A percentile compares a stretch with the other conserved stretches of the same genome.
Evolutionary conservation across 2,329 filamentous ascomycete species (phyloP).

Genomic region (Diaporthe ampelina): DNA sequence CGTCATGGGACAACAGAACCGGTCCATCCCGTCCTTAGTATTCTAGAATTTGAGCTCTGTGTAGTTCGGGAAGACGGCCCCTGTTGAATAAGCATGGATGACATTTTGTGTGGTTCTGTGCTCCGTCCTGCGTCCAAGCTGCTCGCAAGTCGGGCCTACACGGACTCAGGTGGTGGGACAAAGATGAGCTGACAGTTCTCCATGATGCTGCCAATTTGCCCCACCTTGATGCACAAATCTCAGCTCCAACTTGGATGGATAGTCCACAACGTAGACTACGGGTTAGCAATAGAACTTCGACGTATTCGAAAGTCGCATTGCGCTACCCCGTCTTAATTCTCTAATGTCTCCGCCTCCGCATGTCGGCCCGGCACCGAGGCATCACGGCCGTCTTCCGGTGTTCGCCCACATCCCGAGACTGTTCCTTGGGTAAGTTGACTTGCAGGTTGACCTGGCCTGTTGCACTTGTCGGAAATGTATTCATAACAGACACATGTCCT

Average conservation of each 20-base stretch:
- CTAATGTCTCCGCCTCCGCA: conserved; percentile 13
- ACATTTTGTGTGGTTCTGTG: neutral
- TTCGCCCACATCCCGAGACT: conserved; percentile 10
- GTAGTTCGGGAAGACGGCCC: neutral
- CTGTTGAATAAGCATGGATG: no score
- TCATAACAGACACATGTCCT: neutral
- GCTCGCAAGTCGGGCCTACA: neutral
- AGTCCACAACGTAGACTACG: neutral
- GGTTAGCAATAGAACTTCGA: neutral
- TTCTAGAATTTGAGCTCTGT: neutral
- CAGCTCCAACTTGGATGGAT: neutral
- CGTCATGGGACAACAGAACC: neutral
- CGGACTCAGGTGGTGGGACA: neutral
- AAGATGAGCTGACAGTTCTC: neutral
- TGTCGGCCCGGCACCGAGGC: neutral
- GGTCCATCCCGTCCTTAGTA: neutral
- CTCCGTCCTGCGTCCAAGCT: neutral
- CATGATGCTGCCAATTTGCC: neutral
- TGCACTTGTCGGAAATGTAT: neutral
- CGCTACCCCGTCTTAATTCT: neutral
- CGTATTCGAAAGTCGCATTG: neutral
- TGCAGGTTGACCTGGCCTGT: neutral
- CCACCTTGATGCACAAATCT: neutral
- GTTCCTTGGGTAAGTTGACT: neutral
- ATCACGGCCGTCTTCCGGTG: neutral